A percentile compares a stretch with the other conserved stretches of the same genome.
Conservation (phyloP, 1,284 basidiomycete species). For the Prillingera fragicola region DNA sequence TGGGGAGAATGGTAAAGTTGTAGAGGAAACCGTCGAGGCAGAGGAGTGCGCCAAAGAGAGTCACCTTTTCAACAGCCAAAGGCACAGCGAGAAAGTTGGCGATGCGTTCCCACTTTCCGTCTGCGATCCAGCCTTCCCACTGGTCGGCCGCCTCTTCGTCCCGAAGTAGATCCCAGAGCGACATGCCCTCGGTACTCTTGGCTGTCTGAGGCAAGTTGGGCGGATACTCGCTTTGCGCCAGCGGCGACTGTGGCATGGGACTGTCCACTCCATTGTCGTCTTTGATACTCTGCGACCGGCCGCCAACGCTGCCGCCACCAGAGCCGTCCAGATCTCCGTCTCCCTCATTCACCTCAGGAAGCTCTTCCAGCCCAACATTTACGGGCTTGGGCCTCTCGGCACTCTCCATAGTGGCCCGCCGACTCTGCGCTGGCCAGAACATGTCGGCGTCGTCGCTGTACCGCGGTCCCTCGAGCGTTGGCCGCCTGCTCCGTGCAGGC, state of each 20-base stretch:
- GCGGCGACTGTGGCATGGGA: too few species aligned
- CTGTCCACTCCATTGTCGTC: too few species aligned
- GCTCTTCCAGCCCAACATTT: too few species aligned
- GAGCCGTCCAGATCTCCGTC: not conserved
- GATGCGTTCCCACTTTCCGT: constrained; percentile 68
- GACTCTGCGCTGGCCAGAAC: too few species aligned
- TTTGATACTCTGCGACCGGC: too few species aligned
- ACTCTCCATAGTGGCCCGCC: not conserved
- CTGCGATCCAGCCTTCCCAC: constrained; percentile 45
- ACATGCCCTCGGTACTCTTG: not conserved
- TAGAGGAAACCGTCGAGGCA: constrained; percentile 97
- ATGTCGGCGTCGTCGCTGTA: too few species aligned
- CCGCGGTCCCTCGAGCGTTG: constrained; percentile 7
- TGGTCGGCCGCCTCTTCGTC: constrained; percentile 45
- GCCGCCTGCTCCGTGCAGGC: constrained; percentile 12
- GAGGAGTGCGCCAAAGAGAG: constrained; percentile 85
- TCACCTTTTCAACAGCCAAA: constrained; percentile 87
- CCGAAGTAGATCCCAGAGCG: constrained; percentile 27
- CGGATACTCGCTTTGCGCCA: too few species aligned
- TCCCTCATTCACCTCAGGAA: not conserved
- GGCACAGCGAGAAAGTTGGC: constrained; percentile 94
- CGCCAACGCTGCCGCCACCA: too few species aligned
- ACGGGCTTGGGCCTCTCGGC: not conserved
- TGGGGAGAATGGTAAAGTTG: constrained; percentile 94
- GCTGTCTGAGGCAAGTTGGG: not conserved